Conservation (phyloP, 495 filamentous ascomycete species). For the Aspergillus campestris region DNA sequence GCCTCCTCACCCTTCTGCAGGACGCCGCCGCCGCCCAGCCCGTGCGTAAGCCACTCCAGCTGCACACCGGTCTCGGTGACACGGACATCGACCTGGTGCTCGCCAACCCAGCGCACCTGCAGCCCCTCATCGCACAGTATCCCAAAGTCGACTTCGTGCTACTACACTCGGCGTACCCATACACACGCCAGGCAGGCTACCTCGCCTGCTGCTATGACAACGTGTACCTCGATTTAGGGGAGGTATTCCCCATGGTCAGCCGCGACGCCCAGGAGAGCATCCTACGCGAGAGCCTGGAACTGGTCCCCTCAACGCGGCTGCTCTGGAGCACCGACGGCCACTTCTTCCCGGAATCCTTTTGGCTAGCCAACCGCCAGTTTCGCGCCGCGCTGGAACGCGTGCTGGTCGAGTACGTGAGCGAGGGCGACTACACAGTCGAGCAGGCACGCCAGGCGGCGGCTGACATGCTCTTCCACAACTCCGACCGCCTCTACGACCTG, state of each 20-base stretch:
- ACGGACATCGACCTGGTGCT: constrained; percentile 64
- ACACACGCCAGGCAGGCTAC: constrained; percentile 74
- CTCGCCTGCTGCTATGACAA: constrained; percentile 73
- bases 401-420: constrained; percentile 51
- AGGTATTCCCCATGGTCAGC: constrained; percentile 78
- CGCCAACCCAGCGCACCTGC: constrained; percentile 70
- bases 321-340: constrained; percentile 83
- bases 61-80: constrained; percentile 83
- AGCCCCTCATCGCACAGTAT: constrained; percentile 62
- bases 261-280: constrained; percentile 69
- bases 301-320: constrained; percentile 68
- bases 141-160: constrained; percentile 66
- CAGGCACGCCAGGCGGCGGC: constrained; percentile 53
- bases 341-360: constrained; percentile 76
- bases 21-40: constrained; percentile 5
- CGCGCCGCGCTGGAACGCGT: constrained; percentile 65
- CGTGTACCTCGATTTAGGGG: constrained; percentile 78
- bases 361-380: constrained; percentile 69
- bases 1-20: constrained; percentile 28
- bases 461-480: constrained; percentile 62
- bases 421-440: constrained; percentile 43
- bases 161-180: constrained; percentile 79
- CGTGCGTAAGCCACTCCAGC: constrained; percentile 66
- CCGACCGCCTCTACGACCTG: constrained; percentile 58
- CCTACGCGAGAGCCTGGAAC: constrained; percentile 64